Base-by-base conservation (phyloP, 106 monocot species). In the Dioscorea alata region DNA sequence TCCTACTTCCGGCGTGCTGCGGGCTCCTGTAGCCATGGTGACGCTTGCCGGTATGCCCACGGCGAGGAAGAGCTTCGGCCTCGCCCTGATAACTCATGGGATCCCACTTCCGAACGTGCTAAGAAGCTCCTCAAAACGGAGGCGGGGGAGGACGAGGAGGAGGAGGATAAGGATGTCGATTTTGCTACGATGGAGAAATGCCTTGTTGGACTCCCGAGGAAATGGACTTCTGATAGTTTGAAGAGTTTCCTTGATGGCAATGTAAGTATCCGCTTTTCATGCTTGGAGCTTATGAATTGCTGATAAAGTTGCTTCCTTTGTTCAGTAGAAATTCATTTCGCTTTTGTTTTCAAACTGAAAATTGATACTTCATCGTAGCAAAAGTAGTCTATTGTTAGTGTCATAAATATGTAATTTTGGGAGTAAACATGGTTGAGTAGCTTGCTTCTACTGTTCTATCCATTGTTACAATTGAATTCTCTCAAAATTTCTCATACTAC, bases 21-120 rank as follows among this genome's bases (percentile, higher is more conserved):
- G 6, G 72, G 57, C 1, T 7, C 69, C 17, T 99, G 97, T 75
- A 85, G 84, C 67, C 92, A 99, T 61, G 97, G 89, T 8, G 76
- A 78, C 6, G 48, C 71, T 14, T 99, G 97, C 79, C 89, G 87
- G 23, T 97, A 82, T 57, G 97, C 97, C 24, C 97, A 99, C 73
- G 75, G 92, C 15, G 97, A 99, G 69, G 87, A 69, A 9, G 97
- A 99, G 87, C 85, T 99, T 70, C 92, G 92, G 0, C 86, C 75
- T 6, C 75, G 86, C 25, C 92, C 89, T 23, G 97, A 90, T 72
- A 83, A 77, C 67, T 70, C 92, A 7, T 90, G 92, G 92, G 89
- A 99, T 33, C 97, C 97, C 12, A 92, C 92, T 33, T 96, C 96
- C 8, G 61, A 79, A 10, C 79, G 75, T 64, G 92, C 79, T 23